A percentile compares a stretch with the other conserved stretches of the same genome.
These are phyloP conservation scores for Sextonia rubra DNA, from an alignment of 164 flowering plant genomes.

Conservation along the genomic window DNA sequence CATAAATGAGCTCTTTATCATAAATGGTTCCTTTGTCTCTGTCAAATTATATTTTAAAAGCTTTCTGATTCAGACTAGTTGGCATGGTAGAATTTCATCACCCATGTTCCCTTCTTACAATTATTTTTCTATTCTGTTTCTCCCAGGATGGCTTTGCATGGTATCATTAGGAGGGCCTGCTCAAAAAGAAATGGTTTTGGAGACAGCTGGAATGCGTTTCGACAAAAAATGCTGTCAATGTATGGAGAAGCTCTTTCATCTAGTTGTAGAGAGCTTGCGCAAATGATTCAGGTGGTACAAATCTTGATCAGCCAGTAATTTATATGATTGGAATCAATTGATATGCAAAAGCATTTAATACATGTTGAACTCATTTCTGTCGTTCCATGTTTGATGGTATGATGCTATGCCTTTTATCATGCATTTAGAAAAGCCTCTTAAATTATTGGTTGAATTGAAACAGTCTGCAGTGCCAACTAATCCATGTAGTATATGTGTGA, in stretches of 20 bases:
- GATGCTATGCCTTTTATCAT: too few relatives aligned
- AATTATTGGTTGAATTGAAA: too few relatives aligned
- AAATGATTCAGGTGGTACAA: conserved; percentile 52
- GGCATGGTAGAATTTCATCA: too few relatives aligned
- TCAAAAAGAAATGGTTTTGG: conserved; percentile 48
- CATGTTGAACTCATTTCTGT: too few relatives aligned
- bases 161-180: conserved; percentile 53
- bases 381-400: too few relatives aligned
- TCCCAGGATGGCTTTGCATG: conserved; percentile 56
- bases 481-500: too few relatives aligned
- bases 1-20: too few relatives aligned
- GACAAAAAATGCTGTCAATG: conserved; percentile 45
- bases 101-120: background rate
- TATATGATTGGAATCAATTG: background rate
- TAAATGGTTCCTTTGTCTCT: too few relatives aligned
- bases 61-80: too few relatives aligned
- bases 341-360: background rate
- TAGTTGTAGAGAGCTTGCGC: conserved; percentile 55
- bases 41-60: too few relatives aligned
- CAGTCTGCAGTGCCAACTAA: too few relatives aligned
- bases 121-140: conserved; percentile 4
- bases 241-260: conserved; percentile 81
- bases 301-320: background rate
- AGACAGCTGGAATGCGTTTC: conserved; percentile 41
- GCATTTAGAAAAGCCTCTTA: too few relatives aligned